A percentile compares a stretch with the other conserved stretches of the same genome.
phyloP scores from a whole-genome alignment of 148 eudicot genomes.

The Suaeda aralocaspica region DNA sequence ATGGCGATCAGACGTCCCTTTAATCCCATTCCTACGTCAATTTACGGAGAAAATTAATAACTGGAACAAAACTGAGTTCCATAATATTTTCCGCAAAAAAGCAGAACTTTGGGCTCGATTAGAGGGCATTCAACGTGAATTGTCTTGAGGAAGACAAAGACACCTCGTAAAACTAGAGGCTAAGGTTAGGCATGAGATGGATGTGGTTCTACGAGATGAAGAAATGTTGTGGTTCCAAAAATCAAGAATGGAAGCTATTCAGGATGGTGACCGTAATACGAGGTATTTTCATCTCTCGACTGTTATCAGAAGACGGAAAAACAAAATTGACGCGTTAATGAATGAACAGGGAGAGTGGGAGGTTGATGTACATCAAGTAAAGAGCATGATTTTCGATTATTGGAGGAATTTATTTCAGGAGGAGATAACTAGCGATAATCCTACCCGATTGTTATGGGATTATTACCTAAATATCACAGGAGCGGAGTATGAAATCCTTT shows the following conservation, averaged over 20 bases:
- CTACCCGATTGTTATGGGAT: too few species aligned
- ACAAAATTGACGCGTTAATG: not conserved
- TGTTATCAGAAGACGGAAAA: not conserved
- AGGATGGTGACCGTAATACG: conserved; percentile 2
- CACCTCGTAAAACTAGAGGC: not conserved
- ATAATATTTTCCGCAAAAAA: not conserved
- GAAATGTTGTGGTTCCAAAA: conserved; percentile 8
- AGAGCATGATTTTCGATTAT: not conserved
- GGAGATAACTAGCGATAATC: not conserved
- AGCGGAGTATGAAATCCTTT: too few species aligned
- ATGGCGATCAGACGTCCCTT: not conserved
- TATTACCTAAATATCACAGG: not conserved
- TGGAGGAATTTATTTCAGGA: not conserved
- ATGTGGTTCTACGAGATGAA: not conserved
- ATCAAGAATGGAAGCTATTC: not conserved
- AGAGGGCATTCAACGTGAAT: not conserved
- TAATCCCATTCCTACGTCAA: not conserved
- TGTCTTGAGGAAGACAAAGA: not conserved
- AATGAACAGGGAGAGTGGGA: not conserved
- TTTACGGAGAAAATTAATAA: not conserved
- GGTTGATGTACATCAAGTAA: not conserved
- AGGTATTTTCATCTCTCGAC: not conserved
- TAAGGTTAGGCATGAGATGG: not conserved
- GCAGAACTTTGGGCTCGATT: not conserved
- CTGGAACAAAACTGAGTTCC: not conserved